Evolutionary conservation across 164 flowering plant species (phyloP).

Genomic region (Berberis vulgaris): DNA sequence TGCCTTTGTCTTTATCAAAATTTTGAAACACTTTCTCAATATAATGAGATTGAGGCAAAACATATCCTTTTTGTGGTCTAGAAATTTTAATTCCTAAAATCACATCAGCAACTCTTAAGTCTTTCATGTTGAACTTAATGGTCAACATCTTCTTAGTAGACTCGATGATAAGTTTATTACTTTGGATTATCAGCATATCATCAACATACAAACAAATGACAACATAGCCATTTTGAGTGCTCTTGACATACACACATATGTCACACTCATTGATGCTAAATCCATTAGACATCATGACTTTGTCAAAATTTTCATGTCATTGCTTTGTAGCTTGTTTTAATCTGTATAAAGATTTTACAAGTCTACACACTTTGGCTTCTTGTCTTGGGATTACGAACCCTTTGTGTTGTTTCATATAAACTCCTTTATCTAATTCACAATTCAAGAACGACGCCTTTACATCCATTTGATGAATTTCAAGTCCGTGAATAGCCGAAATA

Average conservation of each 20-base stretch:
- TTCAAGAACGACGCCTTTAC: no score
- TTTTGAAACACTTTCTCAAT: neutral
- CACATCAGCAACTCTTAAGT: neutral
- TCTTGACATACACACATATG: neutral
- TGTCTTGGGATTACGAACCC: no score
- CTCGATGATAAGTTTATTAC: neutral
- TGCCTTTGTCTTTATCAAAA: no score
- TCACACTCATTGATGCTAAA: neutral
- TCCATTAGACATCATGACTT: neutral
- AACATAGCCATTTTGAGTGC: no score
- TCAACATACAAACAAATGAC: neutral
- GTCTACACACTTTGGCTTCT: neutral
- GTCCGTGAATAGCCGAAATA: no score
- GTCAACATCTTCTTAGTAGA: neutral
- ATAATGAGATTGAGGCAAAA: neutral
- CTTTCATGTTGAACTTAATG: neutral
- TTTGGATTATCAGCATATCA: neutral
- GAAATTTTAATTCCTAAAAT: neutral
- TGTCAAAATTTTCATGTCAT: neutral
- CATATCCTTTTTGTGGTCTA: neutral
- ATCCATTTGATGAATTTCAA: no score
- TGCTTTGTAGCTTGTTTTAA: neutral
- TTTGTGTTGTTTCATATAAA: no score
- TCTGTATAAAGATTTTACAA: neutral
- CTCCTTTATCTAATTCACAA: no score